Evolutionary conservation across 805 yeast genomes (phyloP).

Genomic region (Nakazawaea ishiwadae): DNA sequence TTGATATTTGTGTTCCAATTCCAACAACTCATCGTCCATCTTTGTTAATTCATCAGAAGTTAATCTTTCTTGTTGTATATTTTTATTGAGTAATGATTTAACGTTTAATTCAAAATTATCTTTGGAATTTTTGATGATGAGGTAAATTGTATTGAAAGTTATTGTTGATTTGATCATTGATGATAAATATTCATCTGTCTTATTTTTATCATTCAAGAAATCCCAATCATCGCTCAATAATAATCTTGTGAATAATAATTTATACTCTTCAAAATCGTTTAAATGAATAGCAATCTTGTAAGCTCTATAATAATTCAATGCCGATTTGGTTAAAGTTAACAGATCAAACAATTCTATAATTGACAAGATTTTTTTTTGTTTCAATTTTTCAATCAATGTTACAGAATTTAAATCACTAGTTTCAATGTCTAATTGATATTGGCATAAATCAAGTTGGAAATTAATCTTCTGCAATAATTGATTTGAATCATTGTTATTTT

Average conservation of each 20-base stretch:
- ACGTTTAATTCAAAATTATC: constrained; percentile 24
- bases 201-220: constrained; percentile 29
- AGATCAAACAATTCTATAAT: constrained; percentile 46
- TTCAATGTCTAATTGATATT: constrained; percentile 34
- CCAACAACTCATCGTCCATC: constrained; percentile 13
- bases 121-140: constrained; percentile 26
- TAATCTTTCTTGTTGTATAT: constrained; percentile 9
- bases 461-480: constrained; percentile 40
- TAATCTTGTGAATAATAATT: constrained; percentile 55
- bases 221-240: constrained; percentile 51
- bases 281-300: constrained; percentile 40
- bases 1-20: constrained; percentile 17
- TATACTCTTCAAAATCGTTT: constrained; percentile 25
- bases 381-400: background rate
- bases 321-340: constrained; percentile 31
- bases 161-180: constrained; percentile 35
- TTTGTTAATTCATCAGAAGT: constrained; percentile 13
- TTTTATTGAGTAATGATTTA: constrained; percentile 16
- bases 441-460: constrained; percentile 39
- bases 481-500: constrained; percentile 24
- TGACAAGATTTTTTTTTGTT: constrained; percentile 28
- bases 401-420: background rate
- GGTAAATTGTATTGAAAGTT: constrained; percentile 37
- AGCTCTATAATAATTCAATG: constrained; percentile 36
- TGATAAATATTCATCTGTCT: constrained; percentile 37